phyloP scores from a whole-genome alignment of 1,284 basidiomycete species.

The Malassezia cuniculi region DNA sequence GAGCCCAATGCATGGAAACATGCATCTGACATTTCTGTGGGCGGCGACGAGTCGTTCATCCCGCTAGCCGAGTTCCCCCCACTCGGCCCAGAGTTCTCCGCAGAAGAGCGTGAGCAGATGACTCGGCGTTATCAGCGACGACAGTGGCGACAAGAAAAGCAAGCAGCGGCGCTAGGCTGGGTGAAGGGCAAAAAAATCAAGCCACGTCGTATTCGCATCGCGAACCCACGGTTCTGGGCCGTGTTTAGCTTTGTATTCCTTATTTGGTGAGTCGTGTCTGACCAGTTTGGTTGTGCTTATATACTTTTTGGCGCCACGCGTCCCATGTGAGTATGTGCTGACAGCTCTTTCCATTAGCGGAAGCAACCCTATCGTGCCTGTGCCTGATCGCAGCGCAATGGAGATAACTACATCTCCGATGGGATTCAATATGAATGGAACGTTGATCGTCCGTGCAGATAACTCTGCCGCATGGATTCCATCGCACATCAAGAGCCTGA shows the following conservation, averaged over 20 bases:
- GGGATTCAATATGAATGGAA: constrained; percentile 13
- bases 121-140: constrained; percentile 7
- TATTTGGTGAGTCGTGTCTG: neutral
- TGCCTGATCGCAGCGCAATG: constrained; percentile 2
- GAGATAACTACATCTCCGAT: constrained; percentile 1
- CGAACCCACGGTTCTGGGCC: constrained; percentile 2
- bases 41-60: constrained; percentile 1
- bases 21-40: too few relatives aligned
- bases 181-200: too few relatives aligned
- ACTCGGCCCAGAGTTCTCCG: constrained; percentile 7
- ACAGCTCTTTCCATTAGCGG: constrained; percentile 2
- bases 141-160: neutral
- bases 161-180: too few relatives aligned
- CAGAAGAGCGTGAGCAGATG: constrained; percentile 8
- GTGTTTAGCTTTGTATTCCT: constrained; percentile 3
- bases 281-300: constrained; percentile 5
- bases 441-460: constrained; percentile 5
- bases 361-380: constrained; percentile 1
- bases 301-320: constrained; percentile 12
- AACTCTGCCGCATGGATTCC: constrained; percentile 12
- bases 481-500: constrained; percentile 1
- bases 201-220: too few relatives aligned
- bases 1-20: too few relatives aligned
- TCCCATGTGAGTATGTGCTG: constrained; percentile 7
- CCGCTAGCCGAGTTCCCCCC: constrained; percentile 9